Percentiles rank a stretch among this genome's conserved stretches.
Conservation (phyloP, 106 monocot species). For the Ottelia alismoides region DNA sequence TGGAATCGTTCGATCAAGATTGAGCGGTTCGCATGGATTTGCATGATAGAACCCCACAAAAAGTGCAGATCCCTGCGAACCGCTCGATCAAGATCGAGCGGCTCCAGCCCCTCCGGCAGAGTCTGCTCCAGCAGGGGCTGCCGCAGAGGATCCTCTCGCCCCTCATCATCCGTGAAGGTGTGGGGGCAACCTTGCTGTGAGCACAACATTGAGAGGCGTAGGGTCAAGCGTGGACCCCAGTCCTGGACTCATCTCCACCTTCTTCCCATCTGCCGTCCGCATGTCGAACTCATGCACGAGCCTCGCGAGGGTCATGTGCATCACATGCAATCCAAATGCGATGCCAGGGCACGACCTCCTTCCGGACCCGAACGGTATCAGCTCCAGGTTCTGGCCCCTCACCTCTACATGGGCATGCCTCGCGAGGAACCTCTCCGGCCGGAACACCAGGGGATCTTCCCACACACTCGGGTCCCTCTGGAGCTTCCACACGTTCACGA, state of each 20-base stretch:
- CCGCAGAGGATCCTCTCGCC: too few relatives aligned
- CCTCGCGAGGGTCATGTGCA: slow-evolving; percentile 21
- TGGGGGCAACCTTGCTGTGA: neutral
- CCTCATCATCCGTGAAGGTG: neutral
- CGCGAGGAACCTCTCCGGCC: slow-evolving; percentile 27
- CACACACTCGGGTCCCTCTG: slow-evolving; percentile 17
- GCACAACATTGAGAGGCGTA: slow-evolving; percentile 5
- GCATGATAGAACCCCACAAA: too few relatives aligned
- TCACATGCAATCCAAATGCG: slow-evolving; percentile 18
- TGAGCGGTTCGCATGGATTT: too few relatives aligned
- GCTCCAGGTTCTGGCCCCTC: slow-evolving; percentile 24
- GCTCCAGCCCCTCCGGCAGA: too few relatives aligned
- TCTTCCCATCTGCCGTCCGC: neutral
- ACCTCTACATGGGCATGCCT: slow-evolving; percentile 11
- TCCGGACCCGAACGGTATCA: slow-evolving; percentile 30
- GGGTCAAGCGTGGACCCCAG: slow-evolving; percentile 6
- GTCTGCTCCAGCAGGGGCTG: too few relatives aligned
- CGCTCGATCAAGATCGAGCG: too few relatives aligned
- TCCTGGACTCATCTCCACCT: slow-evolving; percentile 10
- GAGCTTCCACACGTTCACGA: slow-evolving; percentile 26
- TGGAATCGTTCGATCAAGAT: too few relatives aligned
- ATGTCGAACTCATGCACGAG: slow-evolving; percentile 13
- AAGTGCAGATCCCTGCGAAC: too few relatives aligned
- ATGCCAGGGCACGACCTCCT: slow-evolving; percentile 27
- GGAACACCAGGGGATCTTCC: slow-evolving; percentile 19